Evolutionary conservation across 306 rosid species (phyloP).

Genomic region (Dalbergia cochinchinensis): DNA sequence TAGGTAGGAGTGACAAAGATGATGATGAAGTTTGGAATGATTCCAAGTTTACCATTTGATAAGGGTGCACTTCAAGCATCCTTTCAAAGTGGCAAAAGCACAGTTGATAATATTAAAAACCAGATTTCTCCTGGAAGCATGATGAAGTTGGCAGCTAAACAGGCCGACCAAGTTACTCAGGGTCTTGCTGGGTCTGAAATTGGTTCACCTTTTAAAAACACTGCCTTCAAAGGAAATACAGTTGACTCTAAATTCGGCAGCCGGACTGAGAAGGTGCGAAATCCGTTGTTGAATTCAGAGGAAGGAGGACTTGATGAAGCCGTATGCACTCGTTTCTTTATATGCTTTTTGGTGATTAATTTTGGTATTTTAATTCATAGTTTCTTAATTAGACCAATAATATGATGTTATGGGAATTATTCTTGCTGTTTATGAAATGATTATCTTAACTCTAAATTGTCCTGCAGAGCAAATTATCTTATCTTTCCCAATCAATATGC

Average conservation of each 20-base stretch:
- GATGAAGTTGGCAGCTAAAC: slow-evolving; percentile 57
- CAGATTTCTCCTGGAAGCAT: slow-evolving; percentile 61
- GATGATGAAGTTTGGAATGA: slow-evolving; percentile 75
- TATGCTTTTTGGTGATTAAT: slow-evolving; percentile 21
- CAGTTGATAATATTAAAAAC: slow-evolving; percentile 40
- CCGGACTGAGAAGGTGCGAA: slow-evolving; percentile 85
- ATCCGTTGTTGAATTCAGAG: slow-evolving; percentile 79
- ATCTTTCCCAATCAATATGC: slow-evolving; percentile 5
- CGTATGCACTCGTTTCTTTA: slow-evolving; percentile 57
- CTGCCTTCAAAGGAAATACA: slow-evolving; percentile 47
- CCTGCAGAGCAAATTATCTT: slow-evolving; percentile 7
- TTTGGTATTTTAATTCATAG: slow-evolving; percentile 12
- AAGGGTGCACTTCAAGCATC: slow-evolving; percentile 67
- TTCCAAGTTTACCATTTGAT: slow-evolving; percentile 60
- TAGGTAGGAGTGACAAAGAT: slow-evolving; percentile 76
- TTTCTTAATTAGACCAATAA: background rate
- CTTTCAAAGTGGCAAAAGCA: slow-evolving; percentile 61
- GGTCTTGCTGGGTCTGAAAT: slow-evolving; percentile 51
- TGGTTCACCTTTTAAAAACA: slow-evolving; percentile 57
- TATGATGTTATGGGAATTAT: slow-evolving; percentile 14
- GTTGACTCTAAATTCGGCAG: slow-evolving; percentile 60
- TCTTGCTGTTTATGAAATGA: slow-evolving; percentile 22
- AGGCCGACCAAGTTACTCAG: slow-evolving; percentile 54
- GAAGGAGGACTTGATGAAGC: slow-evolving; percentile 53
- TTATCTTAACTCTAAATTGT: slow-evolving; percentile 29